Base-by-base conservation (phyloP, 139 green algal genomes). In the Micractinium conductrix region DNA sequence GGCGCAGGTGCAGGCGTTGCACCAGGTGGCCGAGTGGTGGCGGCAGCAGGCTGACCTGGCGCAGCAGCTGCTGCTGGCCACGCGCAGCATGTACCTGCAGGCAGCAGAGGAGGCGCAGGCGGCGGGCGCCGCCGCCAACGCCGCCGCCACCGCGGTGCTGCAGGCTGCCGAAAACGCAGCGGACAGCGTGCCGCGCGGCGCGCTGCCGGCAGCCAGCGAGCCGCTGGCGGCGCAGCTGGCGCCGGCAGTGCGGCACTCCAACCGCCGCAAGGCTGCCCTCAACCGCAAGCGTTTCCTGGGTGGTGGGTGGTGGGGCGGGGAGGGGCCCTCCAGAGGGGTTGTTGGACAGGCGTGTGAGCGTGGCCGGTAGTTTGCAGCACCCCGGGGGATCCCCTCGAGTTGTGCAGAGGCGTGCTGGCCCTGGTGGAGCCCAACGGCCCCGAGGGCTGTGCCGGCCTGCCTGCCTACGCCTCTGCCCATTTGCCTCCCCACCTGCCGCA, bases 251-350 rank as follows among this genome's bases (percentile, higher is more conserved):
- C 75, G 75, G n/a, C 40, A 53, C 75, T 81, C 75, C 55, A 81
- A 81, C 75, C 50, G 75, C 14, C 75, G 75, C 38, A 81, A 81
- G 75, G 75, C 75, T 28, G 75, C 75, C 26, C 75, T 81, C 53
- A 81, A 81, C 53, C 75, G 75, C 75, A 81, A 81, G 53, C 75
- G 75, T 55, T 81, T 81, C 75, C 40, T 68, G 37, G 75, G 75
- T 72, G n/a, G 58, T 2, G 74, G 17, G 37, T n/a, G 9, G 3
- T 10, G 38, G 16, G n/a, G n/a, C n/a, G n/a, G n/a, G n/a, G n/a
- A 24, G n/a, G 7, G 4, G 48, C 48, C 48, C 1, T 22, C 2
- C n/a, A 26, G 33, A 6, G 63, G 63, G 62, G 26, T 28, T 37
- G 26, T 10, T 4, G 4, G 3, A n/a, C 62, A 17, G n/a, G n/a